Base-by-base conservation (phyloP, 2,329 filamentous ascomycete genomes). In the Chrysosporium queenslandicum region DNA sequence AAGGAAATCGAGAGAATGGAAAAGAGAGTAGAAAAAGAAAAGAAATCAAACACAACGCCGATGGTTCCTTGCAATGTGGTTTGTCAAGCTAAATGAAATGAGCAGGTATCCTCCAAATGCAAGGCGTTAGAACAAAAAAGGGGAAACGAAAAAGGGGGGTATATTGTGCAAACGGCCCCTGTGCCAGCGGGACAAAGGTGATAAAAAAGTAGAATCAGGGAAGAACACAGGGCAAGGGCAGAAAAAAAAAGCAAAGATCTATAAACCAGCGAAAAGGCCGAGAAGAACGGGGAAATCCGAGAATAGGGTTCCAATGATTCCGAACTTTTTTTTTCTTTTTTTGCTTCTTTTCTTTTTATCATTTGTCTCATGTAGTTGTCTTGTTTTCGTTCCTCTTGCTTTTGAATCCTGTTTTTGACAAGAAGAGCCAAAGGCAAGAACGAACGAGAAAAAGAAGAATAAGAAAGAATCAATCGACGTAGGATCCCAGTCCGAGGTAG, bases 401-500 rank as follows among this genome's bases (percentile, higher is more conserved):
- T n/a, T n/a, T n/a, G n/a, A n/a, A n/a, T n/a, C n/a, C n/a, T n/a
- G n/a, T n/a, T n/a, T n/a, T n/a, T n/a, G n/a, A n/a, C n/a, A n/a
- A n/a, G n/a, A n/a, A n/a, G n/a, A n/a, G n/a, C n/a, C n/a, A n/a
- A n/a, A n/a, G n/a, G n/a, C n/a, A n/a, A n/a, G n/a, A n/a, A n/a
- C n/a, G n/a, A n/a, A n/a, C n/a, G n/a, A n/a, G 34, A 9, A 11
- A 34, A 5, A 21, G 23, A 34, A 34, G 36, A 21, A n/a, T 8
- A 29, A 29, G 14, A n/a, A n/a, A n/a, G n/a, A n/a, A n/a, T n/a
- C n/a, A n/a, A n/a, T n/a, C n/a, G n/a, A n/a, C n/a, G n/a, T n/a
- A n/a, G 53, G 53, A 55, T 47, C 48, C 53, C 53, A 52, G 53
- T 52, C 53, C 53, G 4, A 36, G 40, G 23, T 32, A 34, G 20